Evolutionary conservation across 768 basidiomycete species (phyloP), one percentile per base, ranked within the genome.

Genomic region (Tricholoma terreum): DNA sequence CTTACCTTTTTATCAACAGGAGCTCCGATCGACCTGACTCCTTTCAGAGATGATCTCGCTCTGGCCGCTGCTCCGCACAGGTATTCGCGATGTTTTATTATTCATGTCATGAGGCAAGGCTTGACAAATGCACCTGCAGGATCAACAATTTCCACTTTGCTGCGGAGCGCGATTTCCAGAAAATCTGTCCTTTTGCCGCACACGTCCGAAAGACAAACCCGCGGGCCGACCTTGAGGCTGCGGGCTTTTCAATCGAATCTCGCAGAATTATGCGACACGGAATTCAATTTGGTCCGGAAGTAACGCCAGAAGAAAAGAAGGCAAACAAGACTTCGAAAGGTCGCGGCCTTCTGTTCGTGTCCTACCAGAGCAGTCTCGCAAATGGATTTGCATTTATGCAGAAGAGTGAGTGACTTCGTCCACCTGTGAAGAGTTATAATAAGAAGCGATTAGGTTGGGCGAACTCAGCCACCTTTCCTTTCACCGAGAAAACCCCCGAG

Each of bases 211-310:
- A 80, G 69, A 77, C 75, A 10, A 69, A 69, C 58, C 80, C 80
- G 34, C 76, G 81, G 17, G 73, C 75, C 27, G 78, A 79, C 55
- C 70, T 80, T 17, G 72, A 76, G 52, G 68, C 31, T 8, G 38
- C 33, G 2, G 17, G 49, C 24, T 52, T 64, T 52, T 65, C 71
- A 15, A 64, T 69, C 56, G 62, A 71, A 51, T 58, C 59, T 10
- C 68, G 62, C 19, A 75, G 78, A 40, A 82, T 82, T 10, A 35
- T 35, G 34, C 34, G 81, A 34, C 73, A 79, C 27, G 77, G 81
- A 21, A 71, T 81, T 43, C 79, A 78, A 49, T 84, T 80, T 61
- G 82, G 82, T 1, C 79, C 81, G 19, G 81, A 82, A 64, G 68
- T 81, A 12, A 78, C 79, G 1, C 50, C 58, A 4, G 67, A 68